These are phyloP conservation scores for Angomonas deanei DNA, from an alignment of 208 protist species.

Conservation along the genomic window DNA sequence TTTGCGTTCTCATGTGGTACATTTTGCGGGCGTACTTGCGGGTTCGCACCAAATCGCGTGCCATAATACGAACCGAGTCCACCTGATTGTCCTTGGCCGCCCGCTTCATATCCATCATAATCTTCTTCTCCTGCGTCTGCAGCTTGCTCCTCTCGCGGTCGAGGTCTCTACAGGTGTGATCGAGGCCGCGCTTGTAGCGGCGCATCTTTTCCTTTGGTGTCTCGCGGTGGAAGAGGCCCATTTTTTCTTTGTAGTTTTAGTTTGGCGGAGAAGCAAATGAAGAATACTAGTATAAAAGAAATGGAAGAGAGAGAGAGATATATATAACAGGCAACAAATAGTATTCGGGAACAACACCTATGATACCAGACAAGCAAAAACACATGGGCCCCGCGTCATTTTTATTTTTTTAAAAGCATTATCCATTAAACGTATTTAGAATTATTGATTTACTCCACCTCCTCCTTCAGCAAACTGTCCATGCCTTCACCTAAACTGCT, in stretches of 20 bases:
- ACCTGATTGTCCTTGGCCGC: slow-evolving; percentile 96
- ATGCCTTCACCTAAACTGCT: not conserved
- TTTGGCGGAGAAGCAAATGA: not conserved
- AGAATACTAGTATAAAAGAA: not conserved
- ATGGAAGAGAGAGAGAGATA: no score
- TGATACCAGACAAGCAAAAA: not conserved
- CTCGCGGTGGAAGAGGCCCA: slow-evolving; percentile 78
- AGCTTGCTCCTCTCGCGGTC: slow-evolving; percentile 95
- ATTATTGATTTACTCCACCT: no score
- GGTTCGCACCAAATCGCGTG: slow-evolving; percentile 97
- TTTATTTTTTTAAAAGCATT: no score
- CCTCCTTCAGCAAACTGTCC: no score
- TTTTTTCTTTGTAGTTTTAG: slow-evolving; percentile 11
- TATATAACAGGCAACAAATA: no score
- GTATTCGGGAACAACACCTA: not conserved
- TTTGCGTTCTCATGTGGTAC: slow-evolving; percentile 96
- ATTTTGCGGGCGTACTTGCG: slow-evolving; percentile 94
- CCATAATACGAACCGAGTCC: slow-evolving; percentile 96
- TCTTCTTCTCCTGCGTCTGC: slow-evolving; percentile 93
- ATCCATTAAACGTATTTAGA: no score
- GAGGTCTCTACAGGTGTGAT: slow-evolving; percentile 93
- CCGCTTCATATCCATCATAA: slow-evolving; percentile 95
- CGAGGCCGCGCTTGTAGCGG: slow-evolving; percentile 94
- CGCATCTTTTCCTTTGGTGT: slow-evolving; percentile 92
- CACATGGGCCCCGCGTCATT: no score